Evolutionary conservation across 2,329 filamentous ascomycete genomes (phyloP), one percentile per base, ranked within the genome.

Genomic region (Nothomitra cinnamomea): DNA sequence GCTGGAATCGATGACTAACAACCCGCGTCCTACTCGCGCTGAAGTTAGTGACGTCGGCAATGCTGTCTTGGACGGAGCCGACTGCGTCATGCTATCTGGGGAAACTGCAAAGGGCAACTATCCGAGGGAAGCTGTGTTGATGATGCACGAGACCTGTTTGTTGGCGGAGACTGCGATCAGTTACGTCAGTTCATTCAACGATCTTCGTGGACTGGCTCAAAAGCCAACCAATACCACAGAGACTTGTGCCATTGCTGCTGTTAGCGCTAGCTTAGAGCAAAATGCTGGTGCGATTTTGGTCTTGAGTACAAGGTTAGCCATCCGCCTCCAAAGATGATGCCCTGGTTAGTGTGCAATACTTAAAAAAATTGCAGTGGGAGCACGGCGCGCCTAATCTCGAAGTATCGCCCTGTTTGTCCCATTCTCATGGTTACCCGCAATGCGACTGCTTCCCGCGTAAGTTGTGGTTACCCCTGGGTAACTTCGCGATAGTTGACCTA

Each of bases 1-100:
- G 92, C 80, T 98, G 62, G 92, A 98, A 80, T 95, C 88, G 61
- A 98, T 98, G 92, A 98, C 95, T 71, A 95, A 95, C 79, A 98
- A 98, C 78, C 92, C 92, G 61, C 87, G 92, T 58, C 92, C 92
- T 52, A 98, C 92, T 59, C 88, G 92, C 72, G 92, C 92, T 59
- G 92, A 98, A 76, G 94, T 98, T 68, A 94, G 87, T 66, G 92
- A 98, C 67, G 92, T 98, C 58, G 92, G 92, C 62, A 98, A 98
- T 70, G 92, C 92, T 61, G 88, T 98, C 60, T 87, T 94, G 52
- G 92, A 98, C 66, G 92, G 92, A 64, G 88, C 90, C 57, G 92
- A 98, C 79, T 98, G 92, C 73, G 92, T 98, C 70, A 98, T 98
- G 92, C 79, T 98, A 74, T 96, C 90, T 58, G 92, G 92, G 60